Conservation (phyloP, 2,329 filamentous ascomycete species). For the Calonectria crousiana region DNA sequence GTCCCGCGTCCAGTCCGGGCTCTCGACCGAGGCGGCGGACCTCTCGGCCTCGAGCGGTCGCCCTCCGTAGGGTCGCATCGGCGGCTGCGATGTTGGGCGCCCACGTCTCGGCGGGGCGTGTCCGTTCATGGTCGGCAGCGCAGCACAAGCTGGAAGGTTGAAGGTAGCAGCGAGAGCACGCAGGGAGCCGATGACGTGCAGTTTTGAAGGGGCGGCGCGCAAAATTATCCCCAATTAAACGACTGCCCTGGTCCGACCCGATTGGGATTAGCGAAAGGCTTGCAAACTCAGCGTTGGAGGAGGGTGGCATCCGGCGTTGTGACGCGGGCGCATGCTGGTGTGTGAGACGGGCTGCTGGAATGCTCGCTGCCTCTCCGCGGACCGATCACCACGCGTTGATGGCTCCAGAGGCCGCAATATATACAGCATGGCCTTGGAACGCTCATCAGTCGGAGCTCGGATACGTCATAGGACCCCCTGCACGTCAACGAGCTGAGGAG, state of each 20-base stretch:
- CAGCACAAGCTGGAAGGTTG: neutral
- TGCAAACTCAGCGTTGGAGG: neutral
- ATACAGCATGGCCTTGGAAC: neutral
- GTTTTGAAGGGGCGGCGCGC: neutral
- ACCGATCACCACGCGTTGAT: neutral
- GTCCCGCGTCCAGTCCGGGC: neutral
- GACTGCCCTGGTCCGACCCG: neutral
- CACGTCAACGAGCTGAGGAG: neutral
- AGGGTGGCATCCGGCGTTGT: neutral
- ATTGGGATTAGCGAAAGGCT: conserved; percentile 3
- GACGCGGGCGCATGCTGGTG: neutral
- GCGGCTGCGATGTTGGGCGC: neutral
- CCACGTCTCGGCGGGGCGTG: neutral
- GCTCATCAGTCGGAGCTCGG: neutral
- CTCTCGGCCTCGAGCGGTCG: neutral
- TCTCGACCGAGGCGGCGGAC: neutral
- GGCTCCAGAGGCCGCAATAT: neutral
- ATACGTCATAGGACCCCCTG: neutral
- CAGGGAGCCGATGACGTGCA: neutral
- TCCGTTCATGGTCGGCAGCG: neutral
- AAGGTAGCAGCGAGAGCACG: neutral
- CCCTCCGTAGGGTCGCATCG: neutral
- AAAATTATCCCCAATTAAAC: conserved; percentile 7
- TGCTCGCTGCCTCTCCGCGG: neutral
- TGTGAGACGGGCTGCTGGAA: neutral